These are phyloP conservation scores for Grammothele lineata DNA, from an alignment of 768 basidiomycete species.

Conservation along the genomic window DNA sequence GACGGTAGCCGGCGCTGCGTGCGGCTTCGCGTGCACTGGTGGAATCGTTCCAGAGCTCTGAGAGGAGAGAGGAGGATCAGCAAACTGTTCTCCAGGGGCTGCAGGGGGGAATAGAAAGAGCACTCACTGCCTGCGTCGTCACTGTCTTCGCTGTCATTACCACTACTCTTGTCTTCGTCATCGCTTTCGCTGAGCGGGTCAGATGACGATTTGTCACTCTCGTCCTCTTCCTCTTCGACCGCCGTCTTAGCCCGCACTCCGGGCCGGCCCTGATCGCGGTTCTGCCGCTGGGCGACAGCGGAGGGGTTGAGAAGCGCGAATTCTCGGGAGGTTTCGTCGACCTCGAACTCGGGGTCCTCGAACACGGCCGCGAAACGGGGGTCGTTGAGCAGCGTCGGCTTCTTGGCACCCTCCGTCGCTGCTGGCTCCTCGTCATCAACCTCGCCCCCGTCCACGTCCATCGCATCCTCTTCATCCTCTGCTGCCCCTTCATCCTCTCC, in stretches of 20 bases:
- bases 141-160: slow-evolving; percentile 37
- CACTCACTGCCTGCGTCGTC: slow-evolving; percentile 37
- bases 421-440: slow-evolving; percentile 27
- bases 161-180: slow-evolving; percentile 30
- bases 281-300: slow-evolving; percentile 51
- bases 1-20: slow-evolving; percentile 9
- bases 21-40: slow-evolving; percentile 24
- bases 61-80: neutral
- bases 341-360: slow-evolving; percentile 85
- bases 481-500: slow-evolving; percentile 41
- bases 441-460: slow-evolving; percentile 29
- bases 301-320: slow-evolving; percentile 94
- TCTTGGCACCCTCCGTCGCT: slow-evolving; percentile 24
- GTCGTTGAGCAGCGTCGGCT: slow-evolving; percentile 66
- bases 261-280: slow-evolving; percentile 10
- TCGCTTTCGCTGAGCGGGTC: slow-evolving; percentile 29
- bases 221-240: slow-evolving; percentile 86
- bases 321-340: slow-evolving; percentile 86
- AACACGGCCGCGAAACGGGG: slow-evolving; percentile 89
- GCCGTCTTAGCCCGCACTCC: slow-evolving; percentile 71
- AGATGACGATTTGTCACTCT: slow-evolving; percentile 67
- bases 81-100: too few relatives aligned
- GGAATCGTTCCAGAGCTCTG: slow-evolving; percentile 26
- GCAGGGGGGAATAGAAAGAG: neutral
- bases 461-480: slow-evolving; percentile 28